These are phyloP conservation scores for Thamnidium elegans DNA, from an alignment of 192 early-diverging fungal genomes.

Conservation along the genomic window DNA sequence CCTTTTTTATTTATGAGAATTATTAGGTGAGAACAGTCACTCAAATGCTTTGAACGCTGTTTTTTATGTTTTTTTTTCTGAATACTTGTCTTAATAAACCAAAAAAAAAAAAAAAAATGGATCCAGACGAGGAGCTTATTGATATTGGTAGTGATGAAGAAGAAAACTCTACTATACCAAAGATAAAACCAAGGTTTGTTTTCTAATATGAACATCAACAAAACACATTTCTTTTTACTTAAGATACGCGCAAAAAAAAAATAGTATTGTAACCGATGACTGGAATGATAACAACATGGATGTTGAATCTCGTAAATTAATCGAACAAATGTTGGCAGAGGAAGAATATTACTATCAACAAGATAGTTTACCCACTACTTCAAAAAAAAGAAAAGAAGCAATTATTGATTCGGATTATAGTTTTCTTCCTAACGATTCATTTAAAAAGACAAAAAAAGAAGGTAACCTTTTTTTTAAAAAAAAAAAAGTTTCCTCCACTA, in stretches of 20 bases:
- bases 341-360: conserved; percentile 57
- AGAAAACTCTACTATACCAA: background rate
- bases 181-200: background rate
- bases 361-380: conserved; percentile 14
- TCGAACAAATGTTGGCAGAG: conserved; percentile 62
- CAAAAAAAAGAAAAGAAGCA: background rate
- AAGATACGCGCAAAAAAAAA: too few relatives aligned
- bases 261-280: too few relatives aligned
- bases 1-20: too few relatives aligned
- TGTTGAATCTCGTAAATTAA: conserved; percentile 51
- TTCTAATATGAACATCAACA: background rate
- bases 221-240: too few relatives aligned
- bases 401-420: too few relatives aligned
- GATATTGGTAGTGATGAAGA: conserved; percentile 24
- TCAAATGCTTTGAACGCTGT: background rate
- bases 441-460: conserved; percentile 8
- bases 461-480: background rate
- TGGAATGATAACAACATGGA: conserved; percentile 41
- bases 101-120: background rate
- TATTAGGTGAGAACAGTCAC: too few relatives aligned
- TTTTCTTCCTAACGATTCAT: background rate
- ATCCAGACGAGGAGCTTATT: conserved; percentile 20
- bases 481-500: too few relatives aligned
- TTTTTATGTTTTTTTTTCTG: background rate
- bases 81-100: background rate